These are phyloP conservation scores for Aspergillus diversus DNA, from an alignment of 495 filamentous ascomycete species.

Conservation along the genomic window DNA sequence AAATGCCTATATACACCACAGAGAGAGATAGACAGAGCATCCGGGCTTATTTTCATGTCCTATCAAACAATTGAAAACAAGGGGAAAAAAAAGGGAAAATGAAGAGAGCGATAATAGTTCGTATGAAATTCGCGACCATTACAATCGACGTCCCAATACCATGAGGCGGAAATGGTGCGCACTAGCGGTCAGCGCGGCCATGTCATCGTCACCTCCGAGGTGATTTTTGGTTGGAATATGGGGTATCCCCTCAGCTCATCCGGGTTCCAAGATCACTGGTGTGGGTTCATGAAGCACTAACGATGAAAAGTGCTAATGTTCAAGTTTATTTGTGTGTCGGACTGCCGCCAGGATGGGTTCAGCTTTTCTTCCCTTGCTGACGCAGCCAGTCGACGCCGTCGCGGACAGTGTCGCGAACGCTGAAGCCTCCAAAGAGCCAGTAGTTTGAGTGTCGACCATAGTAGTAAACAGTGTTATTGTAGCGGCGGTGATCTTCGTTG, in stretches of 20 bases:
- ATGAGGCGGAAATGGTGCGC: too few relatives aligned
- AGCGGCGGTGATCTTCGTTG: slow-evolving; percentile 45
- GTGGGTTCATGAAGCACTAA: neutral
- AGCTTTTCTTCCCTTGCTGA: slow-evolving; percentile 22
- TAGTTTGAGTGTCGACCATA: slow-evolving; percentile 54
- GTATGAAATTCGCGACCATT: neutral
- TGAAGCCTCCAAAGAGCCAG: slow-evolving; percentile 55
- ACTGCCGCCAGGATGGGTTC: neutral
- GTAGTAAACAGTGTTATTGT: slow-evolving; percentile 47
- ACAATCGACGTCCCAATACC: too few relatives aligned
- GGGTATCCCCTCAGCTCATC: too few relatives aligned
- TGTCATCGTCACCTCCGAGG: too few relatives aligned
- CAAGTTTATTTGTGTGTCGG: neutral
- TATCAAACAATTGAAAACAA: neutral
- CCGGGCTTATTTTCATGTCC: too few relatives aligned
- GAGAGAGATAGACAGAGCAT: too few relatives aligned
- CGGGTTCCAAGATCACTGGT: too few relatives aligned
- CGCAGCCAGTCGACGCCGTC: slow-evolving; percentile 53
- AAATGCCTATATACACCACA: too few relatives aligned
- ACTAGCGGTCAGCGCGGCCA: too few relatives aligned
- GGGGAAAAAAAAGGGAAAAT: neutral
- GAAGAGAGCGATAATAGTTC: neutral
- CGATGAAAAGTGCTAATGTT: neutral
- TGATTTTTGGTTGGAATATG: too few relatives aligned
- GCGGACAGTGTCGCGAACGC: slow-evolving; percentile 49